Base-by-base conservation (phyloP, 768 basidiomycete species). In the Leccinum longicurvipes region DNA sequence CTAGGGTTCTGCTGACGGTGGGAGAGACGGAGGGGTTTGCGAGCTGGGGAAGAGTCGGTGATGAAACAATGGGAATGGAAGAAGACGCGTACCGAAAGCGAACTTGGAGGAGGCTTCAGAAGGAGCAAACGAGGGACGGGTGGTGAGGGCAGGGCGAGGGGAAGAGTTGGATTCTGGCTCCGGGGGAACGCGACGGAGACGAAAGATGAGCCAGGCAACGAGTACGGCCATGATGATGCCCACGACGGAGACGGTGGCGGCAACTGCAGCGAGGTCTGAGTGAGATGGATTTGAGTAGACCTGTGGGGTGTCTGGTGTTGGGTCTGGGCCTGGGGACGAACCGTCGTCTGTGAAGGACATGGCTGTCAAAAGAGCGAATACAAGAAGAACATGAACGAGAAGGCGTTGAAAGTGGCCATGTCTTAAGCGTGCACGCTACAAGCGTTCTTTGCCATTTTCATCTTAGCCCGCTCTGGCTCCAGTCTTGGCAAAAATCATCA, bases 81-180 rank as follows among this genome's bases (percentile, higher is more conserved):
- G 3, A 1, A 5, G 14, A 7, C 15, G 58, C 68, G 57, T 11
- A 70, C 68, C 45, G 57, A 72, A 68, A 2, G 59, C 62, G 29
- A 70, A 70, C 46, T 56, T 72, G 27, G 67, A 71, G 2, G 67
- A 68, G 0, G 67, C 54, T 7, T 65, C 67, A 0, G 65, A 65
- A 19, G 65, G 60, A 0, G 66, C 58, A 12, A 63, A 61, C 7
- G 68, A 70, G 9, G 67, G 59, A 17, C 65, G 63, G 39, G 50
- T 17, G 24, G 24, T 47, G 19, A 59, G 55, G 5, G 49, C 12
- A 8, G 58, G 55, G 0, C 53, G 60, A 32, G 41, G 41, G 2
- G 52, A 3, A 25, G 19, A 12, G 53, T 58, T 23, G 56, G 50
- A 1, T 28, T 47, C 24, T 17, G 36, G 12, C 6, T 50, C n/a